Conservation (phyloP, 805 yeast genomes). For the Torulaspora quercuum region DNA sequence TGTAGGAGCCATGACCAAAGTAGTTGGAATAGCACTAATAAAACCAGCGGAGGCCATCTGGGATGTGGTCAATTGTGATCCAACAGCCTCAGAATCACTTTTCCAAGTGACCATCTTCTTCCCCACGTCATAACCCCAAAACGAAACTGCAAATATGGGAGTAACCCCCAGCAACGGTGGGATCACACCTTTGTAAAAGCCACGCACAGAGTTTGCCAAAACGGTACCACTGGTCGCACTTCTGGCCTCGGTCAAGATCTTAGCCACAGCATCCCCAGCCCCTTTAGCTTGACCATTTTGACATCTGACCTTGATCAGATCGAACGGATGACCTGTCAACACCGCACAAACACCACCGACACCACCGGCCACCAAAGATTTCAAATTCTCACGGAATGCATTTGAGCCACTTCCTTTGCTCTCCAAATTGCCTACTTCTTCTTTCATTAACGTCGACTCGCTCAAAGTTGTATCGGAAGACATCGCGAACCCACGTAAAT, state of each 20-base stretch:
- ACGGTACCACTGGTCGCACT: constrained; percentile 32
- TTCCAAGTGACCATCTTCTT: constrained; percentile 60
- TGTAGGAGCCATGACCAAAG: constrained; percentile 95
- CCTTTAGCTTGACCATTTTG: constrained; percentile 69
- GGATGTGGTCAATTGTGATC: constrained; percentile 47
- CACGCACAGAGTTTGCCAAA: constrained; percentile 37
- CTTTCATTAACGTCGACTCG: constrained; percentile 10
- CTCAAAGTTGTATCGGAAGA: constrained; percentile 11
- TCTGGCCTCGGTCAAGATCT: constrained; percentile 71
- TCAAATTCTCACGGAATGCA: constrained; percentile 57
- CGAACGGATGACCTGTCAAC: constrained; percentile 94
- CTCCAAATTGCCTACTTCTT: constrained; percentile 5
- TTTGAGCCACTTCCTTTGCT: neutral
- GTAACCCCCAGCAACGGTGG: constrained; percentile 97
- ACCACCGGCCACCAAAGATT: constrained; percentile 90
- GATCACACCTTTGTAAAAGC: constrained; percentile 88
- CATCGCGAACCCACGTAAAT: no score
- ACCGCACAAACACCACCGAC: constrained; percentile 97
- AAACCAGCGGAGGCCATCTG: constrained; percentile 91
- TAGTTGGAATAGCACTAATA: constrained; percentile 90
- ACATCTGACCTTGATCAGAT: constrained; percentile 83
- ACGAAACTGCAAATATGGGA: constrained; percentile 96
- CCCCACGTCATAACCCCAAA: constrained; percentile 97
- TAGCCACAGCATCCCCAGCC: constrained; percentile 62
- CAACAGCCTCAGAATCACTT: constrained; percentile 9